These are phyloP conservation scores for Sicyos edulis DNA, from an alignment of 306 rosid species.

Conservation along the genomic window DNA sequence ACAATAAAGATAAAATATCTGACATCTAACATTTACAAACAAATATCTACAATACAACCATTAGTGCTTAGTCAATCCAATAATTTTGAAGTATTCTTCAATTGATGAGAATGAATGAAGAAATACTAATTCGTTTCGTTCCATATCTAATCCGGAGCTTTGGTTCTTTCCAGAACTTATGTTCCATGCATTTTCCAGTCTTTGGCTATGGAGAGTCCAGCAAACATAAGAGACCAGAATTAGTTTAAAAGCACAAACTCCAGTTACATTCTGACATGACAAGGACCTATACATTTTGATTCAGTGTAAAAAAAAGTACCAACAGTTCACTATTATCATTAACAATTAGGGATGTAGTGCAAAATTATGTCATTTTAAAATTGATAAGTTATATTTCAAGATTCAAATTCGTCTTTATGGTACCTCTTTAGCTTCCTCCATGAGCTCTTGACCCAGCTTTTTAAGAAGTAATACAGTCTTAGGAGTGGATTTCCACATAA, in stretches of 20 bases:
- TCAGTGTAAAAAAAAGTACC: background rate
- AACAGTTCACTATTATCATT: background rate
- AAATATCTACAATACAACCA: slow-evolving; percentile 1
- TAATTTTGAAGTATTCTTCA: background rate
- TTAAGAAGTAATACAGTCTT: slow-evolving; percentile 84
- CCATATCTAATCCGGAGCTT: no score
- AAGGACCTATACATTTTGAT: background rate
- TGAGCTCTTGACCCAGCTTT: slow-evolving; percentile 79
- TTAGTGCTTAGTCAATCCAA: background rate
- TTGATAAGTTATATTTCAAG: background rate
- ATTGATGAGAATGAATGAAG: no score
- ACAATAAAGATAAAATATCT: background rate
- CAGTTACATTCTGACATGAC: background rate
- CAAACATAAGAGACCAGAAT: background rate
- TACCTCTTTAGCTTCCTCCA: slow-evolving; percentile 99
- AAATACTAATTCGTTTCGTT: no score
- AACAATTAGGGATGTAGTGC: background rate
- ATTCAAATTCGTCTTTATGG: background rate
- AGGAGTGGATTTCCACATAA: slow-evolving; percentile 94
- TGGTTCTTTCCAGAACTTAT: no score
- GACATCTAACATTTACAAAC: background rate
- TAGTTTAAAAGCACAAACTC: background rate
- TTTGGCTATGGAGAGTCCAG: background rate
- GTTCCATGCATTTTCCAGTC: background rate
- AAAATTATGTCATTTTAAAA: background rate